Evolutionary conservation across 805 yeast genomes (phyloP).

Genomic region (Wickerhamia fluorescens): DNA sequence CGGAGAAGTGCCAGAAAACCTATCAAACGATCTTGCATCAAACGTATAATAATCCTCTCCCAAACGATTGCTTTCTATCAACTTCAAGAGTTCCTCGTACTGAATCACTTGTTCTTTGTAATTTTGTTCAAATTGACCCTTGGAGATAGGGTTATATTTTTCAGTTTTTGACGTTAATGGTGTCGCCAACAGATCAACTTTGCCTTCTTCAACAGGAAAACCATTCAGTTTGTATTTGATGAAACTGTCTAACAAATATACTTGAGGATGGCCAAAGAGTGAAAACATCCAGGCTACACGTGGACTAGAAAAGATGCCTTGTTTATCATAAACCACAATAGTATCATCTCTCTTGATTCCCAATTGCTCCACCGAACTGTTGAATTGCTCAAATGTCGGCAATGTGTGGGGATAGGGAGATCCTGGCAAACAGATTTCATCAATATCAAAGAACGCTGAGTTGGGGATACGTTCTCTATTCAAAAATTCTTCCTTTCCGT

Average conservation of each 20-base stretch:
- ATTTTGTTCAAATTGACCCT: constrained; percentile 24
- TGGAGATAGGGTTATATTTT: constrained; percentile 11
- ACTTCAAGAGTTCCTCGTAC: constrained; percentile 57
- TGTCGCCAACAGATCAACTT: constrained; percentile 7
- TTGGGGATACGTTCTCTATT: constrained; percentile 52
- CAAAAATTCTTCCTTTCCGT: constrained; percentile 51
- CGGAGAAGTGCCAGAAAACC: constrained; percentile 74
- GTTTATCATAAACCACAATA: constrained; percentile 76
- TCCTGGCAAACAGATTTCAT: constrained; percentile 48
- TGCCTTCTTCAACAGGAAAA: constrained; percentile 34
- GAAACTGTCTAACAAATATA: constrained; percentile 66
- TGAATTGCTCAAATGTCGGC: constrained; percentile 56
- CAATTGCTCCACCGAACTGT: constrained; percentile 41
- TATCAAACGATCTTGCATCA: constrained; percentile 74
- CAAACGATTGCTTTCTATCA: constrained; percentile 45
- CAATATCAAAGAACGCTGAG: constrained; percentile 75
- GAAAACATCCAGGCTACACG: constrained; percentile 89
- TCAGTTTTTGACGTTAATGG: constrained; percentile 15
- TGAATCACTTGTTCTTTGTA: constrained; percentile 45
- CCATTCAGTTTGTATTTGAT: constrained; percentile 41
- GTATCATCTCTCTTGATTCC: constrained; percentile 52
- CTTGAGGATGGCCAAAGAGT: constrained; percentile 67
- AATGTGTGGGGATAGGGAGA: constrained; percentile 88
- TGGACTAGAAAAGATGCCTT: constrained; percentile 82
- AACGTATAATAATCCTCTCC: constrained; percentile 45